A percentile compares a stretch with the other conserved stretches of the same genome.
phyloP scores from a whole-genome alignment of 305 asterid species.

The Ajuga reptans region DNA sequence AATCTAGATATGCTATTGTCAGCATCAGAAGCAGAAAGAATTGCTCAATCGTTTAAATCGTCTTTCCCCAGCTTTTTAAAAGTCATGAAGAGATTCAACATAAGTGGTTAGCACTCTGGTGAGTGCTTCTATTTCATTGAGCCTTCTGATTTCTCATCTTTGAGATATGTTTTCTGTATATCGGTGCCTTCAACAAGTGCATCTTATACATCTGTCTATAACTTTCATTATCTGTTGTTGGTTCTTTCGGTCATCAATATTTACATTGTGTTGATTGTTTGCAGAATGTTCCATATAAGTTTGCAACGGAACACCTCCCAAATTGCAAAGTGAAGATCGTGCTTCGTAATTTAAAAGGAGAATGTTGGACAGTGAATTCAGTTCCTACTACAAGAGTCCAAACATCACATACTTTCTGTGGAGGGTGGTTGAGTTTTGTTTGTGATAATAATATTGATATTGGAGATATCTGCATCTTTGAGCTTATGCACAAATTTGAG shows the following conservation, averaged over 20 bases:
- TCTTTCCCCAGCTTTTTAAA: constrained; percentile 59
- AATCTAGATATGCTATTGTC: constrained; percentile 50
- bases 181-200: background rate
- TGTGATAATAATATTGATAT: constrained; percentile 63
- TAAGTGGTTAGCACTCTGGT: constrained; percentile 92
- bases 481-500: constrained; percentile 65
- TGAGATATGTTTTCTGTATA: background rate
- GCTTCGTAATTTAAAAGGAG: constrained; percentile 70
- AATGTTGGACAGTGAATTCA: constrained; percentile 80
- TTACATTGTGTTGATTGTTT: constrained; percentile 15
- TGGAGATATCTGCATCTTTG: constrained; percentile 86
- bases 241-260: background rate
- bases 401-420: constrained; percentile 91
- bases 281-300: constrained; percentile 87
- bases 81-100: constrained; percentile 86
- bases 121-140: constrained; percentile 27
- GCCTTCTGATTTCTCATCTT: background rate
- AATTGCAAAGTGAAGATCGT: constrained; percentile 72
- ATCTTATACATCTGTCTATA: background rate
- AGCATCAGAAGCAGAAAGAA: constrained; percentile 69
- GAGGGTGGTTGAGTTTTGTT: constrained; percentile 94
- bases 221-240: background rate
- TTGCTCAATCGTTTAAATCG: constrained; percentile 62
- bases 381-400: constrained; percentile 79
- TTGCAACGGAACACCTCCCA: constrained; percentile 77